Base-by-base conservation (phyloP, 306 rosid genomes). In the Cajanus cajan region DNA sequence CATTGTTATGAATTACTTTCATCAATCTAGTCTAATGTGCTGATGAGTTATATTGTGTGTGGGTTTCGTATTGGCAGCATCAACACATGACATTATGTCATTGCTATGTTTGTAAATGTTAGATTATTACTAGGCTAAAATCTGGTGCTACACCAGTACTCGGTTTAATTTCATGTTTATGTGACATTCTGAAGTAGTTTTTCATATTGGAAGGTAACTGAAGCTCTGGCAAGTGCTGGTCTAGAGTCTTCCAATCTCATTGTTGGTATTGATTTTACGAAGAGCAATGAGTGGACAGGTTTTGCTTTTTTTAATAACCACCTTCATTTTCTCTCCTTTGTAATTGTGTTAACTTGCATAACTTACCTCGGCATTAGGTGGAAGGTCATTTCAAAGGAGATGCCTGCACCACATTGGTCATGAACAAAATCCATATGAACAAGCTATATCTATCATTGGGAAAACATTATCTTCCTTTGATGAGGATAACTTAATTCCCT, bases 231-330 rank as follows among this genome's bases (percentile, higher is more conserved):
- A 28, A 76, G 66, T 24, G 96, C 98, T 80, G 99, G 99, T 44
- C 75, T 96, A 9, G 98, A 96, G 89, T 96, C 98, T 22, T 91
- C 98, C 19, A 96, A 96, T 88, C 94, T 96, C 40, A 89, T 96
- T 74, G 98, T 96, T 18, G 99, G 99, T 55, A 90, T 96, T 77
- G 99, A 96, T 84, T 96, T 93, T 85, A 96, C 99, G 7, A 93
- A 96, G 91, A 96, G 99, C 91, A 96, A 96, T 76, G 99, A 96
- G 83, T 96, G 99, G 99, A 93, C 99, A 90, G 99, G 98, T 94
- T 78, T 78, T 80, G 64, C 78, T 79, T 68, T 34, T 78, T 71
- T 71, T 19, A 52, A 54, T 74, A 25, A 67, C 66, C 67, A 44
- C 31, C 18, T 44, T 52, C 22, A 18, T 71, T 69, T 75, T 61